Evolutionary conservation across 257 asterid genomes (phyloP).

Genomic region (Forsythia viridissima): DNA sequence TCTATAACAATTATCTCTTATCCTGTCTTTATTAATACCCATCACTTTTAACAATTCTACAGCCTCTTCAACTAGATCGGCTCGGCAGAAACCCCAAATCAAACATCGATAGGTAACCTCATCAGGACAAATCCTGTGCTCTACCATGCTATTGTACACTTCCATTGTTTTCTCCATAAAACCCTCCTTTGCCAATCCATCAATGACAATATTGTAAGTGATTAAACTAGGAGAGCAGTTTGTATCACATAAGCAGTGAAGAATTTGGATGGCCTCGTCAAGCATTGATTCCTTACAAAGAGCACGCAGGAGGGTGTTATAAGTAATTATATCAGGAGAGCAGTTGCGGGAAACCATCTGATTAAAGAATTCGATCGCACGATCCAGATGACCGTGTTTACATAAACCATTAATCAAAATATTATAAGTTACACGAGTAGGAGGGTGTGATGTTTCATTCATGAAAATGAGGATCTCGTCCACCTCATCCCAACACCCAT

Average conservation of each 20-base stretch:
- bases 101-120: slow-evolving; percentile 75
- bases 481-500: slow-evolving; percentile 61
- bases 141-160: slow-evolving; percentile 59
- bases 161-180: slow-evolving; percentile 69
- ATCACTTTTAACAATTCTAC: slow-evolving; percentile 56
- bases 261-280: slow-evolving; percentile 64
- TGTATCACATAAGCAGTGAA: slow-evolving; percentile 41
- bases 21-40: slow-evolving; percentile 35
- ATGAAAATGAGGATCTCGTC: slow-evolving; percentile 63
- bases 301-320: slow-evolving; percentile 74
- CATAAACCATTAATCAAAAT: slow-evolving; percentile 76
- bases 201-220: slow-evolving; percentile 76
- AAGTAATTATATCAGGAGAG: slow-evolving; percentile 74
- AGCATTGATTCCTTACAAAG: slow-evolving; percentile 63
- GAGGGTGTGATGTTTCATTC: slow-evolving; percentile 62
- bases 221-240: slow-evolving; percentile 56
- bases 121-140: slow-evolving; percentile 66
- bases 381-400: slow-evolving; percentile 65
- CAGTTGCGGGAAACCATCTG: slow-evolving; percentile 56
- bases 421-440: slow-evolving; percentile 67
- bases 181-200: slow-evolving; percentile 76
- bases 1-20: slow-evolving; percentile 77
- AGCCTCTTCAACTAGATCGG: slow-evolving; percentile 75
- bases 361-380: slow-evolving; percentile 64
- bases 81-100: slow-evolving; percentile 82